Percentiles rank a stretch among this genome's conserved stretches.
phyloP scores from a whole-genome alignment of 1,139 yeast genomes.

The Geotrichum carabidarum region DNA sequence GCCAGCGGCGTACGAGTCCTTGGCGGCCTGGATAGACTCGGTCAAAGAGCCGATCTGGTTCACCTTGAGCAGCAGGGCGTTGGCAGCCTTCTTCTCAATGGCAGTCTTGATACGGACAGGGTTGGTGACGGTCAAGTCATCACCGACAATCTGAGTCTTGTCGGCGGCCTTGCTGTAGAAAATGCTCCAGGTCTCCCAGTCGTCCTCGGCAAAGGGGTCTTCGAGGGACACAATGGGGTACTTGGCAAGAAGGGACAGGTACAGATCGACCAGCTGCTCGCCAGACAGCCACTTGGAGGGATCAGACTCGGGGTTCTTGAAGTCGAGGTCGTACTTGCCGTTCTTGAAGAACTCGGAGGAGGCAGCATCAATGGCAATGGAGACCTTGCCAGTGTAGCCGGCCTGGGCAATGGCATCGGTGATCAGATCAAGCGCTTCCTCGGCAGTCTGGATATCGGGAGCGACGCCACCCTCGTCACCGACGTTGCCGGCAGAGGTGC shows the following conservation, averaged over 20 bases:
- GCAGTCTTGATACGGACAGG: slow-evolving; percentile 89
- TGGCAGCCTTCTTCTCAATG: slow-evolving; percentile 89
- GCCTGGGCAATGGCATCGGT: slow-evolving; percentile 80
- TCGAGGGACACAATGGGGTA: slow-evolving; percentile 97
- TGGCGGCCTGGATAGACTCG: slow-evolving; percentile 90
- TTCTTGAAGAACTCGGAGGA: slow-evolving; percentile 95
- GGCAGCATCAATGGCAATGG: slow-evolving; percentile 91
- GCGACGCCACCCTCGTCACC: slow-evolving; percentile 99
- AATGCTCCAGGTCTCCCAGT: slow-evolving; percentile 95
- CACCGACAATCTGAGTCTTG: slow-evolving; percentile 85
- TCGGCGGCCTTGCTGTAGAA: slow-evolving; percentile 62
- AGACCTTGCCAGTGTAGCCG: slow-evolving; percentile 86
- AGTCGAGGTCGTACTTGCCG: slow-evolving; percentile 93
- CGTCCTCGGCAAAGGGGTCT: slow-evolving; percentile 98
- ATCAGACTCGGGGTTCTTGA: slow-evolving; percentile 92
- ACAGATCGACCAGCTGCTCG: slow-evolving; percentile 75
- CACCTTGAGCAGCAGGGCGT: slow-evolving; percentile 89
- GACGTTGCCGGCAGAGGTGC: slow-evolving; percentile 96
- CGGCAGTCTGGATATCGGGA: slow-evolving; percentile 87
- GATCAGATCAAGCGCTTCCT: slow-evolving; percentile 92
- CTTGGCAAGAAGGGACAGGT: slow-evolving; percentile 68
- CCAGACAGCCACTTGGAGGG: slow-evolving; percentile 84
- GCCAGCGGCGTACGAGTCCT: slow-evolving; percentile 82
- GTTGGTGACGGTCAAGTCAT: slow-evolving; percentile 97
- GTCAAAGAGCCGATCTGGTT: slow-evolving; percentile 83